Percentiles rank a stretch among this genome's conserved stretches.
These are phyloP conservation scores for Tillandsia fasciculata DNA, from an alignment of 176 grass and related monocot species.

Conservation along the genomic window DNA sequence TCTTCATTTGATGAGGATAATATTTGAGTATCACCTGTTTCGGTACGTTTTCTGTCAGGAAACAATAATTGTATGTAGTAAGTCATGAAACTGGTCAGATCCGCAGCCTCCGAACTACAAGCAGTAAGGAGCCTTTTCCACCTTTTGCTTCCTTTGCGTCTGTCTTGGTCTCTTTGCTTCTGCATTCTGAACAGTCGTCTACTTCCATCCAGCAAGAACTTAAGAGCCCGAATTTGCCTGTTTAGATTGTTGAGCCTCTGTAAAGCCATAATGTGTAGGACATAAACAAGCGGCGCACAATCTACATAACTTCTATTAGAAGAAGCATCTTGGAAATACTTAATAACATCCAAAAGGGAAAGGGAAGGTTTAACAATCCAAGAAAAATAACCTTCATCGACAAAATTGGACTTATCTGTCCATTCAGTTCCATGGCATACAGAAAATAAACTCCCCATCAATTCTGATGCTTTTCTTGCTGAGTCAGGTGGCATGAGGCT, in stretches of 20 bases:
- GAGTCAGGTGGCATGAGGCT: conserved; percentile 72
- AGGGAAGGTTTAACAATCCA: conserved; percentile 54
- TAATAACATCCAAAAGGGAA: conserved; percentile 49
- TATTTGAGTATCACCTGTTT: conserved; percentile 8
- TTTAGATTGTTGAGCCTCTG: conserved; percentile 81
- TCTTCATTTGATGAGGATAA: not conserved
- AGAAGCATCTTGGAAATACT: conserved; percentile 39
- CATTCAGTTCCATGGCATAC: conserved; percentile 62
- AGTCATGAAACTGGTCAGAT: conserved; percentile 58
- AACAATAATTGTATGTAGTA: conserved; percentile 33
- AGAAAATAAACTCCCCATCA: conserved; percentile 48
- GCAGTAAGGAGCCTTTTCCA: conserved; percentile 20
- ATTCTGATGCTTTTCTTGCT: conserved; percentile 59
- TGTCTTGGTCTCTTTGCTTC: conserved; percentile 21
- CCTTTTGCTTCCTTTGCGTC: conserved; percentile 27
- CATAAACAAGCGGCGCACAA: conserved; percentile 46
- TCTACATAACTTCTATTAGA: conserved; percentile 27
- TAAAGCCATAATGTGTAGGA: conserved; percentile 51
- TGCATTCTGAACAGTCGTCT: conserved; percentile 20
- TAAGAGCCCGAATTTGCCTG: conserved; percentile 63
- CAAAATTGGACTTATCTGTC: conserved; percentile 42
- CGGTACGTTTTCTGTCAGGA: conserved; percentile 28
- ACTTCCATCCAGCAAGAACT: conserved; percentile 52
- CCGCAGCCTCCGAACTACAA: conserved; percentile 40
- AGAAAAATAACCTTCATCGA: conserved; percentile 63